Base-by-base conservation (phyloP, 768 basidiomycete species). In the Hydnum rufescens region DNA sequence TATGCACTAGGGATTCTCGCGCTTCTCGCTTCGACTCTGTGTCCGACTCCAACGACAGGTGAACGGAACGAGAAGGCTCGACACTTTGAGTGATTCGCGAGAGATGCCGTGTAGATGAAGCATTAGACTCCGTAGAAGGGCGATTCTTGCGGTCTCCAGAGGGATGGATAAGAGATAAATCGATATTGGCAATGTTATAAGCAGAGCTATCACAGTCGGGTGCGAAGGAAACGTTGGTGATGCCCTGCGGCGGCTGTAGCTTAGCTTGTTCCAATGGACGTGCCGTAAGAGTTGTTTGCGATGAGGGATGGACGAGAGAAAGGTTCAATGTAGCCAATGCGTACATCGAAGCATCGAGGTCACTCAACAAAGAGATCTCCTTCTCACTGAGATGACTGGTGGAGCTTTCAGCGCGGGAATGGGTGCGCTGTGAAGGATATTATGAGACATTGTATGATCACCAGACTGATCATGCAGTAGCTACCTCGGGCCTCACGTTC, bases 271-370 rank as follows among this genome's bases (percentile, higher is more conserved):
- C 13, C 6, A 26, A 26, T 26, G 16, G 16, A 5, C 31, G 25
- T n/a, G 6, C 16, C 6, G n/a, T 28, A 51, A 49, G 44, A 50
- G 22, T n/a, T n/a, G 8, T 52, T 49, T 52, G 44, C n/a, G 51
- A 52, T 4, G 48, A 3, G 8, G 53, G 34, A 1, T 56, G 22
- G 13, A 26, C 36, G 1, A 42, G 28, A 29, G 55, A 55, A 26
- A 26, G 26, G 47, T 56, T 55, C 5, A 51, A 44, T 16, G 23
- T 56, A 13, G 54, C 42, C 39, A 56, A 44, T 16, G 30, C 55
- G 8, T 34, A 42, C 54, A 56, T 55, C 3, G 55, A 55, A 5
- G 55, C 55, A 51, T 55, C 55, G 3, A 56, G 44, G 42, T 48
- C 46, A 23, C 26, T 34, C 29, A 50, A 16, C 6, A 32, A 31